These are phyloP conservation scores for Chlamydomonas sp. DNA, from an alignment of 139 green algal species.

Conservation along the genomic window DNA sequence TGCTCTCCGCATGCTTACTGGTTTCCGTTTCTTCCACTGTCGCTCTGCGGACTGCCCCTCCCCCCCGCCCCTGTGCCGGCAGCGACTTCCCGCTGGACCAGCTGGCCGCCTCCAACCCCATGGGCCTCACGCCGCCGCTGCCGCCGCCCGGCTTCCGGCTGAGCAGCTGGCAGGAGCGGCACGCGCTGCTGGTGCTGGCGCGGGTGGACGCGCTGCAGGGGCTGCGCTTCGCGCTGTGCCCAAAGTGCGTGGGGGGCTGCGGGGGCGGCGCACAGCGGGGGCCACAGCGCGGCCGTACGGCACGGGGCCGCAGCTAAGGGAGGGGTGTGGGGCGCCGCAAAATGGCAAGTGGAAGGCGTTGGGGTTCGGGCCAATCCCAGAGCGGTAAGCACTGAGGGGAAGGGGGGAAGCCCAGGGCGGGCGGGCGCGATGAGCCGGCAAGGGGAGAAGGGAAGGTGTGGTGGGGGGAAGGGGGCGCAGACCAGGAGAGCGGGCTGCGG, in stretches of 20 bases:
- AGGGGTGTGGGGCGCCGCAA: neutral
- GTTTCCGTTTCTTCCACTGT: neutral
- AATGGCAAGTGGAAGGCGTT: no score
- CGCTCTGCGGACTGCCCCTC: neutral
- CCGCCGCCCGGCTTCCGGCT: constrained; percentile 41
- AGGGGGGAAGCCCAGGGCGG: no score
- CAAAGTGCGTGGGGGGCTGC: constrained; percentile 57
- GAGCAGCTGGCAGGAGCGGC: constrained; percentile 77
- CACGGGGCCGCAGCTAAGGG: neutral
- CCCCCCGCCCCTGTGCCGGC: neutral
- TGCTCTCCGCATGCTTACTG: neutral
- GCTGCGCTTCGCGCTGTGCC: constrained; percentile 85
- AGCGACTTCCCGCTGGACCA: constrained; percentile 38
- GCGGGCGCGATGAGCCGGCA: no score
- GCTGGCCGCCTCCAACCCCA: constrained; percentile 24
- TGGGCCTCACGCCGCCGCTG: constrained; percentile 6
- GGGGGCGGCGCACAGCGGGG: neutral
- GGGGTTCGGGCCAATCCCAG: no score
- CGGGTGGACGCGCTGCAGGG: constrained; percentile 79
- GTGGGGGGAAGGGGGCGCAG: no score
- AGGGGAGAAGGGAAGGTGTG: no score
- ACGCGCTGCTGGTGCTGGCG: constrained; percentile 75
- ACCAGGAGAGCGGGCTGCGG: no score
- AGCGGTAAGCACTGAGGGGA: no score
- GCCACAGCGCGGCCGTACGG: neutral